Evolutionary conservation across 306 rosid species (phyloP).

Genomic region (Castanea mollissima): DNA sequence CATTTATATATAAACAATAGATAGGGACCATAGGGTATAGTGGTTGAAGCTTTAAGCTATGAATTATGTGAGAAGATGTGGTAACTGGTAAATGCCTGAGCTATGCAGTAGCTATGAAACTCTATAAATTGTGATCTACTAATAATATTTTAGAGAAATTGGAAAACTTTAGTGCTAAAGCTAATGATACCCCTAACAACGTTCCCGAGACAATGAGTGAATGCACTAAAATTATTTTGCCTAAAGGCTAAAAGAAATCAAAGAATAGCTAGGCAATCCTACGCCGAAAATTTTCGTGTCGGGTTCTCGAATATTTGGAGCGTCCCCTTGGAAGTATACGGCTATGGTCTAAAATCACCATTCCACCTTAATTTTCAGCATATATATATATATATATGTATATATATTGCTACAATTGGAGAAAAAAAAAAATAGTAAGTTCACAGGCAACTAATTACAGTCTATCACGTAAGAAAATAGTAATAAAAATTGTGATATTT

Average conservation of each 20-base stretch:
- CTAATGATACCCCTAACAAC: neutral
- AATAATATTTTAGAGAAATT: neutral
- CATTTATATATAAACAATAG: neutral
- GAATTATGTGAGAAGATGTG: neutral
- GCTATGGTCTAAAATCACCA: no score
- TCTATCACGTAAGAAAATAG: no score
- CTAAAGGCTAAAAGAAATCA: neutral
- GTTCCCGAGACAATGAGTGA: neutral
- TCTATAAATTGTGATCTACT: no score
- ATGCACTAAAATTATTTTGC: neutral
- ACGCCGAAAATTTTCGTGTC: neutral
- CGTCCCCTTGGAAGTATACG: no score
- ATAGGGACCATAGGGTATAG: neutral
- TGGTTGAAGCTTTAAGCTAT: neutral
- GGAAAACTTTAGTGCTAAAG: neutral
- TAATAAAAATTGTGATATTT: no score
- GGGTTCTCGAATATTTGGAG: neutral
- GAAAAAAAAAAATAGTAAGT: no score
- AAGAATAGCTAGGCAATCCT: neutral
- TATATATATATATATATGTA: no score
- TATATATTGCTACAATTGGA: no score
- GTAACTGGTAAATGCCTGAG: neutral
- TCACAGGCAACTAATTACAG: no score
- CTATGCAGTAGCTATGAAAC: no score
- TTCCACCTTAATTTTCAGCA: no score